Evolutionary conservation across 345 rosid genomes (phyloP).

Genomic region (Heritiera littoralis): DNA sequence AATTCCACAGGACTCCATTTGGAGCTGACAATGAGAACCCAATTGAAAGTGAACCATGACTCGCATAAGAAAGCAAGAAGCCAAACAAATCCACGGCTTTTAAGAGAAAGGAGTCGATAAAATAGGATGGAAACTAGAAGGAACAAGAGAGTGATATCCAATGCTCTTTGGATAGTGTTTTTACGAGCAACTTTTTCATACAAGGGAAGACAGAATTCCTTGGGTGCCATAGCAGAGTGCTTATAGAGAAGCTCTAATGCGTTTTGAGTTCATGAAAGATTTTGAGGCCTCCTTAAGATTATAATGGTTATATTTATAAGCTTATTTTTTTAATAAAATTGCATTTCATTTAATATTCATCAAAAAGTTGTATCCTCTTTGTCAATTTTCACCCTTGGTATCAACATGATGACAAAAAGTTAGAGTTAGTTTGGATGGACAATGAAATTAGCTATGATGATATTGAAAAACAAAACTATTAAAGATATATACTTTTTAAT

Average conservation of each 20-base stretch:
- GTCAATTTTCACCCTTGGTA: no score
- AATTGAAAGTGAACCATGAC: constrained; percentile 51
- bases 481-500: no score
- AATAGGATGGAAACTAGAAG: constrained; percentile 41
- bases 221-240: background rate
- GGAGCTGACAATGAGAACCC: constrained; percentile 42
- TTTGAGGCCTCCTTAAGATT: background rate
- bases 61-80: constrained; percentile 64
- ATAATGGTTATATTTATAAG: background rate
- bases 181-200: constrained; percentile 32
- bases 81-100: constrained; percentile 49
- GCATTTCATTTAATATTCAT: background rate
- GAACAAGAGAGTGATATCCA: constrained; percentile 33
- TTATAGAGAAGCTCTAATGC: background rate
- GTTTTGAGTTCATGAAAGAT: background rate
- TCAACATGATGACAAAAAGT: no score
- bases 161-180: constrained; percentile 33
- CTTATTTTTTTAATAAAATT: background rate
- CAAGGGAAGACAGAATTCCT: constrained; percentile 23
- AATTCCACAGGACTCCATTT: constrained; percentile 62
- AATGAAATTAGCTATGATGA: no score
- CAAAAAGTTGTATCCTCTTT: no score
- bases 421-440: no score
- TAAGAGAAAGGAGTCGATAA: constrained; percentile 40
- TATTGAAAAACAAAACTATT: no score